Evolutionary conservation across 1,139 yeast species (phyloP), one percentile per base, ranked within the genome.

Genomic region (Arxiozyma bovina): DNA sequence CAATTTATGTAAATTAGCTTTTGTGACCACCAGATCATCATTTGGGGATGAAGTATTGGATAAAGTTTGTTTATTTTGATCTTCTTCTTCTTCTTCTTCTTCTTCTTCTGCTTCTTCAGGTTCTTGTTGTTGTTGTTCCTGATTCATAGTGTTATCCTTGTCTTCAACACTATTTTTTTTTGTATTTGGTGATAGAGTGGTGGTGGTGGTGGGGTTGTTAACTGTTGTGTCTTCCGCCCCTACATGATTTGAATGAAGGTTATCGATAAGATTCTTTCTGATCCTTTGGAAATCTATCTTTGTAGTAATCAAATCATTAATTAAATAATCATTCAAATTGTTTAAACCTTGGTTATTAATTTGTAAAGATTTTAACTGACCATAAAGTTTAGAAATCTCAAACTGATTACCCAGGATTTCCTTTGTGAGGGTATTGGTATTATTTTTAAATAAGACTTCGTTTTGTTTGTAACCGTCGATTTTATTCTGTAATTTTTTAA

Each of bases 401-500:
- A 63, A 38, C 47, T 63, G 61, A 38, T 57, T 58, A 9, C 52
- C 41, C 51, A 62, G 58, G 6, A 62, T 56, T 50, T 62, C 63
- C 22, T 55, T 51, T 4, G 64, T 53, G 18, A 63, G 48, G 8
- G 50, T 47, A 9, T 50, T 44, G 12, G 54, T 51, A 45, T 57
- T 51, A 17, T 50, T 53, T 34, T 49, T 54, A 5, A 58, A 57
- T n/a, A 57, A 43, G 11, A 44, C 50, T 21, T 57, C 57, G 40
- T 51, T 51, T 42, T 50, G 48, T 22, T 51, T 52, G 42, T 43
- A 49, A 34, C 53, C 47, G 5, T n/a, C n/a, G 22, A 54, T 8
- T 40, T 50, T 54, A 2, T 27, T 27, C 18, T 54, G 45, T n/a
- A 54, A 43, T 50, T 50, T 51, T 25, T 25, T 30, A 18, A 52